Base-by-base conservation (phyloP, 345 rosid species). In the Acer saccharum region DNA sequence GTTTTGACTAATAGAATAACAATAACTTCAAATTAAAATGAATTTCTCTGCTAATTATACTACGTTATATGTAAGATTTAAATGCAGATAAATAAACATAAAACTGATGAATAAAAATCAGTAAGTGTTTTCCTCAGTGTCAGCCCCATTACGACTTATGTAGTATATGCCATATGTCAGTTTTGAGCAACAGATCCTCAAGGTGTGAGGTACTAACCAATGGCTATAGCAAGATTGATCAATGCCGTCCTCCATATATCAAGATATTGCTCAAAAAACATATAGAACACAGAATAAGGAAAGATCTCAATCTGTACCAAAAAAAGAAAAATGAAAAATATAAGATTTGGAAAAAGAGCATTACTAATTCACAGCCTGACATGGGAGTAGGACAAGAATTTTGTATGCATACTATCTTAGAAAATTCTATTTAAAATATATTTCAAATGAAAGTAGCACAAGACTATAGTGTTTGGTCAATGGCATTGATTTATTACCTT, bases 231-330 rank as follows among this genome's bases (percentile, higher is more conserved):
- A 71, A 96, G 95, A 87, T 90, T 94, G 87, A 92, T 88, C 84
- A 96, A 74, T 66, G 99, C 98, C 18, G 93, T 94, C 89, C 73
- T 96, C 99, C 99, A 96, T 84, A 96, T 96, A 80, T 92, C 89
- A 79, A 96, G 98, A 83, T 96, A 96, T 83, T 96, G 99, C 88
- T 96, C 99, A 72, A 96, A 96, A 86, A 89, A 96, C 97, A 96
- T 96, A 78, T 96, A 96, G 78, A 96, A 96, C 27, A 96, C 99
- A 3, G 99, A 96, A 77, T 96, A 94, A 74, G 99, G 99, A 84
- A 92, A 96, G 70, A 94, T 90, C 82, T 96, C 97, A 84, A 96
- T 90, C 99, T 96, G 97, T 82, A 88, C 6, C 67, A 80, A 75
- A 73, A 69, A 39, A 74, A 41, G 55, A 21, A 32, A 76, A 72